phyloP scores from a whole-genome alignment of 306 rosid genomes.

The Aeschynomene evenia region DNA sequence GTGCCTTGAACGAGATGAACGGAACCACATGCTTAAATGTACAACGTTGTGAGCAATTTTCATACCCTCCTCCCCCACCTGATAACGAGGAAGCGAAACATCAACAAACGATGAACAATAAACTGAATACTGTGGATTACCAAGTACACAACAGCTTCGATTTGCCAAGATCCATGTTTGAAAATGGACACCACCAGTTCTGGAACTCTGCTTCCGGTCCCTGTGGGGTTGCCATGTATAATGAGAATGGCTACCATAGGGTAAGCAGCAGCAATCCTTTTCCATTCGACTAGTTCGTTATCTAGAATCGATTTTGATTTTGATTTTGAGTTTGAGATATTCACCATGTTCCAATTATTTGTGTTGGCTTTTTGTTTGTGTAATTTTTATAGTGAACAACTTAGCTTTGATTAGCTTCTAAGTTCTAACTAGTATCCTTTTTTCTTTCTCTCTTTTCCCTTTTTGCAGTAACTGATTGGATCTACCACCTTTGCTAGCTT shows the following conservation, averaged over 20 bases:
- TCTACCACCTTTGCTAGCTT: not conserved
- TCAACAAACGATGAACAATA: slow-evolving; percentile 34
- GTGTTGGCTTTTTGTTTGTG: slow-evolving; percentile 3
- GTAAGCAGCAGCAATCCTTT: slow-evolving; percentile 38
- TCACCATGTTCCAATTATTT: not conserved
- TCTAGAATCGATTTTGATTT: not conserved
- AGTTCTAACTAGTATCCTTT: not conserved
- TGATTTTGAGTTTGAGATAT: not conserved
- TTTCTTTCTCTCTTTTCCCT: not conserved
- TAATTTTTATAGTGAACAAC: not conserved
- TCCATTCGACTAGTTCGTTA: not conserved
- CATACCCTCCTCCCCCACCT: slow-evolving; percentile 46
- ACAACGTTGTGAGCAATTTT: slow-evolving; percentile 52
- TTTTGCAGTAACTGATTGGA: slow-evolving; percentile 56
- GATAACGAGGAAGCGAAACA: slow-evolving; percentile 41
- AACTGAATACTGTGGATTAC: slow-evolving; percentile 45
- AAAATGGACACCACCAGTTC: slow-evolving; percentile 52
- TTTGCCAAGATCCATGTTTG: slow-evolving; percentile 51
- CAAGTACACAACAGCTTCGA: slow-evolving; percentile 51
- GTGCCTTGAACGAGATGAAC: slow-evolving; percentile 47
- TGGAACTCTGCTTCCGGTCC: slow-evolving; percentile 58
- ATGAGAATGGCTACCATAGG: slow-evolving; percentile 52
- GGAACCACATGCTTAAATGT: slow-evolving; percentile 47
- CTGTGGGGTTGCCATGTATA: slow-evolving; percentile 57
- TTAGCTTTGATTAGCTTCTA: slow-evolving; percentile 16